Evolutionary conservation across 2,329 filamentous ascomycete genomes (phyloP).

Genomic region (Myriosclerotinia duriaeana): DNA sequence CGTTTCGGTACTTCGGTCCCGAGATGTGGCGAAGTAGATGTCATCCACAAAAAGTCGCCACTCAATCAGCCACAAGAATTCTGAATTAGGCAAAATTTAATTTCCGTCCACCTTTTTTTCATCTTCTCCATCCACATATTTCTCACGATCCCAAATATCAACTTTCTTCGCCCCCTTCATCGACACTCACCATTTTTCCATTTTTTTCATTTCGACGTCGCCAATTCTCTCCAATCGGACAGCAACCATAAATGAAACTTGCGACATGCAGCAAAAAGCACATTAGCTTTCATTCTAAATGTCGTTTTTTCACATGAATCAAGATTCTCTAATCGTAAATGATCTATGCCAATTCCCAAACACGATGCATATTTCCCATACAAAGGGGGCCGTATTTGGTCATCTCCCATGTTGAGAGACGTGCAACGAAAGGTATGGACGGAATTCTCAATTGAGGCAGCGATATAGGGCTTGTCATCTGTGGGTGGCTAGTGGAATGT

Average conservation of each 20-base stretch:
- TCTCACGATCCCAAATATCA: background rate
- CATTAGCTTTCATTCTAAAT: background rate
- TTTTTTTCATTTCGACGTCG: too few relatives aligned
- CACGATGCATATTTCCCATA: conserved; percentile 13
- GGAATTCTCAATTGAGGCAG: too few relatives aligned
- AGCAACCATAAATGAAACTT: background rate
- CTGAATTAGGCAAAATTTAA: background rate
- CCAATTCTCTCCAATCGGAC: background rate
- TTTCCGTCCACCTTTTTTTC: background rate
- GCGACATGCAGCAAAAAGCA: background rate
- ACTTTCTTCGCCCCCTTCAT: background rate
- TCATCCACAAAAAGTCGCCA: background rate
- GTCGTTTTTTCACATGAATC: background rate
- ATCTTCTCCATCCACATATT: conserved; percentile 1
- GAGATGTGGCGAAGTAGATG: background rate
- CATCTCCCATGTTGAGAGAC: conserved; percentile 22
- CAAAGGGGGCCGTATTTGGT: background rate
- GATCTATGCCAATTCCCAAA: background rate
- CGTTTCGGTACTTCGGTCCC: background rate
- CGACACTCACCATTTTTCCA: background rate
- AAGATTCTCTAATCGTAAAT: background rate
- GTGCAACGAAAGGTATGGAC: conserved; percentile 18
- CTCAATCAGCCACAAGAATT: background rate
- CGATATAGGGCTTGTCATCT: background rate
- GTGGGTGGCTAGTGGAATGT: conserved; percentile 11